phyloP scores from a whole-genome alignment of 805 yeast species.

The Cyberlindnera mrakii region DNA sequence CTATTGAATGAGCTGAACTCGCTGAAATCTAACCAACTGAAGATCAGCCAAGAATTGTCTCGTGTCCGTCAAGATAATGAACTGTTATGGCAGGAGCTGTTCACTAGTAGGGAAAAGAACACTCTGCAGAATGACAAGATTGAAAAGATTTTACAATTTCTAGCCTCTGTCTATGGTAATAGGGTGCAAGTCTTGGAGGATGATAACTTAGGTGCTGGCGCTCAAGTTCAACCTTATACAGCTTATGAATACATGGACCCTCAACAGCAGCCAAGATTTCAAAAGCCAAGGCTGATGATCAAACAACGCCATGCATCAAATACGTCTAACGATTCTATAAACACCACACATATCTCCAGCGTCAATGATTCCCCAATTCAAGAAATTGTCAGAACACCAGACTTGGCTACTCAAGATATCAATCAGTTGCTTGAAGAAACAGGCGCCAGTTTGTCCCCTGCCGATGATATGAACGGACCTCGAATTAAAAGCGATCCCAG shows the following conservation, averaged over 20 bases:
- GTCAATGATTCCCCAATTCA: constrained; percentile 17
- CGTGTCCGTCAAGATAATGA: constrained; percentile 85
- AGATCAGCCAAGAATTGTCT: constrained; percentile 78
- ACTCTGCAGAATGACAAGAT: constrained; percentile 81
- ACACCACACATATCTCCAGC: constrained; percentile 1
- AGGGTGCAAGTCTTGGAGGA: constrained; percentile 20
- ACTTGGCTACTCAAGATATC: neutral
- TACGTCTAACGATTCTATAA: constrained; percentile 1
- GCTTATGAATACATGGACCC: neutral
- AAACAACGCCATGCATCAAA: constrained; percentile 14
- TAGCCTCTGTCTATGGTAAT: constrained; percentile 58
- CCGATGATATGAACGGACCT: constrained; percentile 1
- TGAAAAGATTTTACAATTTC: constrained; percentile 78
- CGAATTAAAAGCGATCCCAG: constrained; percentile 5
- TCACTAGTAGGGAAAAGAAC: constrained; percentile 76
- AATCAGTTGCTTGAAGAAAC: constrained; percentile 1
- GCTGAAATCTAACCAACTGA: constrained; percentile 70
- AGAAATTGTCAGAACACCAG: constrained; percentile 18
- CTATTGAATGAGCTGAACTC: constrained; percentile 39
- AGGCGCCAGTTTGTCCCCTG: no score
- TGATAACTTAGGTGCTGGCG: constrained; percentile 1
- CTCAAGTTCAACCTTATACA: neutral
- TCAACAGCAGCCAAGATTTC: constrained; percentile 6
- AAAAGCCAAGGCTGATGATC: constrained; percentile 19
- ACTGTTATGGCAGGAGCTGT: constrained; percentile 85